Conservation (phyloP, 208 protist species). For the Acanthamoeba castellanii region DNA sequence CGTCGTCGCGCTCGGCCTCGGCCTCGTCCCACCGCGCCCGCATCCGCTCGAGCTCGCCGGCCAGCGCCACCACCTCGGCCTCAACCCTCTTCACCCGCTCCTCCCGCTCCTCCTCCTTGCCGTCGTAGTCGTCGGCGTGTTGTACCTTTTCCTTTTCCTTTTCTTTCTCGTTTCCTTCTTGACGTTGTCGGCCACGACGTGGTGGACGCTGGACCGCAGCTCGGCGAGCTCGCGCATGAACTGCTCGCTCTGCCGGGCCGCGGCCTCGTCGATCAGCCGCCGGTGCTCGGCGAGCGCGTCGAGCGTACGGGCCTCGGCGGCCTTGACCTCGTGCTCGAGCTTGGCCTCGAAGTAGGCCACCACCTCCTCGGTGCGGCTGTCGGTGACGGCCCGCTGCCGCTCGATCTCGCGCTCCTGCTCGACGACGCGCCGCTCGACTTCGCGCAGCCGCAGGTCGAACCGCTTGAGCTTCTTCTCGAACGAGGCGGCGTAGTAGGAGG, state of each 20-base stretch:
- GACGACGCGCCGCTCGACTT: neutral
- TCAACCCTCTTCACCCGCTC: neutral
- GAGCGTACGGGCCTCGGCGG: neutral
- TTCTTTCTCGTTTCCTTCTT: neutral
- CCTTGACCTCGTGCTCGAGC: constrained; percentile 29
- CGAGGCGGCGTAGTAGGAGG: constrained; percentile 40
- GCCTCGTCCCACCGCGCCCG: neutral
- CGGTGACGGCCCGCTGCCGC: neutral
- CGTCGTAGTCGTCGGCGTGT: neutral
- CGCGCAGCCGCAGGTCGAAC: constrained; percentile 17
- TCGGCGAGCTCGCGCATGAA: neutral
- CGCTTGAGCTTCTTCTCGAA: constrained; percentile 47
- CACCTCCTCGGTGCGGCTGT: constrained; percentile 17
- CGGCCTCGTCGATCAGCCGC: neutral
- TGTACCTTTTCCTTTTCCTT: neutral
- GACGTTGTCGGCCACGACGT: neutral
- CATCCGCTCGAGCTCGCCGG: neutral
- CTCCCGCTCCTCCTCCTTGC: neutral
- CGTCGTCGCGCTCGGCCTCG: neutral
- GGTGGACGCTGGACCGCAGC: neutral
- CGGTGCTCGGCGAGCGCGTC: neutral
- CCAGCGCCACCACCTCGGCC: neutral
- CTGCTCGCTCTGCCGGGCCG: neutral
- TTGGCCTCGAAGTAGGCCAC: constrained; percentile 60
- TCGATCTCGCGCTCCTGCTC: constrained; percentile 31